Conservation (phyloP, 352 stramenopile species). For the Phytopythium cucurbitacearum region DNA sequence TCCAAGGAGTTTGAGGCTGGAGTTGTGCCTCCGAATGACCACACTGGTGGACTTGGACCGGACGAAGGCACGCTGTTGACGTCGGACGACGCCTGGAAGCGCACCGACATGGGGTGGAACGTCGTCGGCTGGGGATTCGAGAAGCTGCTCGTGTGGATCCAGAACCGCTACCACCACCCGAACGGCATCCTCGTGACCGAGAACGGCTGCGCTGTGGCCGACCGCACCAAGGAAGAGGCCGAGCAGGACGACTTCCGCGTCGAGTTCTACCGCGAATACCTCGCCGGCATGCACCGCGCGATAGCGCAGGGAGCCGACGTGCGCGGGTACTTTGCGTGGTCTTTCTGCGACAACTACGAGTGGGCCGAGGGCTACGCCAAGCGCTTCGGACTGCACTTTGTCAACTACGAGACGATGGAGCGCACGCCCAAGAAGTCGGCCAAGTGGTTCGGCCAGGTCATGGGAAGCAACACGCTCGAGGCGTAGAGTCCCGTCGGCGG, state of each 20-base stretch:
- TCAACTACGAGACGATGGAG: slow-evolving; percentile 64
- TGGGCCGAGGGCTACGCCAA: slow-evolving; percentile 78
- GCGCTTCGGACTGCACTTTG: slow-evolving; percentile 58
- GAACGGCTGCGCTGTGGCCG: slow-evolving; percentile 82
- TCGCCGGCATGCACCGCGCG: slow-evolving; percentile 60
- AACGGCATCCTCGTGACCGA: slow-evolving; percentile 89
- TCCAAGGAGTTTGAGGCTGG: slow-evolving; percentile 39
- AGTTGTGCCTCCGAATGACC: slow-evolving; percentile 21
- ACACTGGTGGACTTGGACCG: slow-evolving; percentile 21
- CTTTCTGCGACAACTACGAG: slow-evolving; percentile 92
- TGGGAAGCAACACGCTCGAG: no score
- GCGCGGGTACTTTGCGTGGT: slow-evolving; percentile 90
- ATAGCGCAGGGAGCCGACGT: slow-evolving; percentile 45
- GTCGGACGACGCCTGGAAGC: slow-evolving; percentile 44
- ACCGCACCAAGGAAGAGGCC: slow-evolving; percentile 65
- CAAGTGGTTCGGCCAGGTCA: slow-evolving; percentile 23
- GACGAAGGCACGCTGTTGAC: slow-evolving; percentile 46
- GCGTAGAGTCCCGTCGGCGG: no score
- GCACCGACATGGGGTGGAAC: slow-evolving; percentile 85
- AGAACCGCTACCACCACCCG: slow-evolving; percentile 70
- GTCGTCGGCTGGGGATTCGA: slow-evolving; percentile 76
- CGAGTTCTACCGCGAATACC: slow-evolving; percentile 81
- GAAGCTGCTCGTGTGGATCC: slow-evolving; percentile 88
- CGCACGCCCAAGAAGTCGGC: slow-evolving; percentile 66
- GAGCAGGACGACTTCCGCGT: slow-evolving; percentile 78